Evolutionary conservation across 352 stramenopile genomes (phyloP).

Genomic region (Pythium chondricola): DNA sequence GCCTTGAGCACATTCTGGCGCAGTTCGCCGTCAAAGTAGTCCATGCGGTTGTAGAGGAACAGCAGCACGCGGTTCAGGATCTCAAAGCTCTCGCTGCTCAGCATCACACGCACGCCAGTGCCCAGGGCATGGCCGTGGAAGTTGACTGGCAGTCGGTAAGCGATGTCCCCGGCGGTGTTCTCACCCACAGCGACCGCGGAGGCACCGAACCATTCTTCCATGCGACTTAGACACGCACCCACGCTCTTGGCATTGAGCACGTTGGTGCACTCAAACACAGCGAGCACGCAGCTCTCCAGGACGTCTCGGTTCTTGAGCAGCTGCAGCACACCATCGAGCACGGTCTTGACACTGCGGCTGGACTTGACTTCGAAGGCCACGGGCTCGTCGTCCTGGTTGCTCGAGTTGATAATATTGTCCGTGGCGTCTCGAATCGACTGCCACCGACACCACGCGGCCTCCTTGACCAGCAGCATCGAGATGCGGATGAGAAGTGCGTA

Average conservation of each 20-base stretch:
- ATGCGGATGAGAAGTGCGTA: slow-evolving; percentile 58
- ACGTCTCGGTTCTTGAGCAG: slow-evolving; percentile 56
- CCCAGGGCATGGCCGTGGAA: slow-evolving; percentile 51
- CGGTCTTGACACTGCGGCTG: slow-evolving; percentile 41
- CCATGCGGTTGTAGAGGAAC: slow-evolving; percentile 72
- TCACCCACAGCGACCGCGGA: slow-evolving; percentile 18
- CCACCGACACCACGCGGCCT: slow-evolving; percentile 64
- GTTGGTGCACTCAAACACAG: slow-evolving; percentile 72
- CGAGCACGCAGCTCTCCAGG: slow-evolving; percentile 57
- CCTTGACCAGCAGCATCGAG: slow-evolving; percentile 55
- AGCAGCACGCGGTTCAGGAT: slow-evolving; percentile 54
- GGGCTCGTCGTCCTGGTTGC: slow-evolving; percentile 20
- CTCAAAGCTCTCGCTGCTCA: slow-evolving; percentile 68
- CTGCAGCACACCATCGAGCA: slow-evolving; percentile 49
- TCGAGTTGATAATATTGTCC: slow-evolving; percentile 19
- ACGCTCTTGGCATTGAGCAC: slow-evolving; percentile 58
- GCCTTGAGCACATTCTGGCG: slow-evolving; percentile 60
- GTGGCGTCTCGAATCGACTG: slow-evolving; percentile 40
- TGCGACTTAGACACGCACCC: slow-evolving; percentile 39
- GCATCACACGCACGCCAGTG: slow-evolving; percentile 57
- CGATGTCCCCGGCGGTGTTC: slow-evolving; percentile 21
- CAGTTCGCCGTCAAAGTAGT: slow-evolving; percentile 65
- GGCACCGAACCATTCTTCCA: slow-evolving; percentile 69
- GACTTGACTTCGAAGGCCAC: slow-evolving; percentile 42
- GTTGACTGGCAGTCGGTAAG: slow-evolving; percentile 36